Conservation (phyloP, 2,329 filamentous ascomycete genomes). For the Ophiocordyceps camponoti-floridani region DNA sequence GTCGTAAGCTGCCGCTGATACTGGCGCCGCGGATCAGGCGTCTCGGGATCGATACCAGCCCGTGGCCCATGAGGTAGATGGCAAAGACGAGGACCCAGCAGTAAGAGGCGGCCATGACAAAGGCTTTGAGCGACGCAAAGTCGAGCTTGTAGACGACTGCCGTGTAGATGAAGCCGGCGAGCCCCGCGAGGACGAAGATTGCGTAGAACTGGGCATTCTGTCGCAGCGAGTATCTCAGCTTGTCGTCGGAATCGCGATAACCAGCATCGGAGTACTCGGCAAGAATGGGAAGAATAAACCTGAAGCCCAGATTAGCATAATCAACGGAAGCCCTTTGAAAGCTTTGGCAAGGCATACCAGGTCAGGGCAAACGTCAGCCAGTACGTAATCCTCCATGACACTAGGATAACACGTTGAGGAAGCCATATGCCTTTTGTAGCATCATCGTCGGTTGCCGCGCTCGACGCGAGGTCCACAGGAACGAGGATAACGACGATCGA, state of each 20-base stretch:
- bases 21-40: conserved; percentile 64
- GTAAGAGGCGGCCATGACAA: conserved; percentile 88
- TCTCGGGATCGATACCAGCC: conserved; percentile 77
- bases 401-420: conserved; percentile 56
- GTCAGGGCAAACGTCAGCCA: conserved; percentile 94
- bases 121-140: conserved; percentile 55
- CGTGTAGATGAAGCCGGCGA: conserved; percentile 66
- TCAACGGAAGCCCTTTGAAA: not conserved
- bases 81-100: conserved; percentile 82
- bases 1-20: conserved; percentile 53
- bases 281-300: conserved; percentile 79
- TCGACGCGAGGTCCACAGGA: conserved; percentile 88
- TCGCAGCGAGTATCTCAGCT: conserved; percentile 68
- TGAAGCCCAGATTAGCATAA: conserved; percentile 14
- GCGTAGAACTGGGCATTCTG: conserved; percentile 80
- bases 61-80: conserved; percentile 96
- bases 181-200: conserved; percentile 53
- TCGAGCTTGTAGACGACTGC: conserved; percentile 61
- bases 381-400: conserved; percentile 89
- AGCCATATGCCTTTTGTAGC: conserved; percentile 73
- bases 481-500: conserved; percentile 83
- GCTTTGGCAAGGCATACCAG: conserved; percentile 41
- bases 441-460: conserved; percentile 52
- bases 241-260: conserved; percentile 69
- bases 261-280: conserved; percentile 92